These are phyloP conservation scores for Abelmoschus esculentus DNA, from an alignment of 345 rosid species.

Conservation along the genomic window DNA sequence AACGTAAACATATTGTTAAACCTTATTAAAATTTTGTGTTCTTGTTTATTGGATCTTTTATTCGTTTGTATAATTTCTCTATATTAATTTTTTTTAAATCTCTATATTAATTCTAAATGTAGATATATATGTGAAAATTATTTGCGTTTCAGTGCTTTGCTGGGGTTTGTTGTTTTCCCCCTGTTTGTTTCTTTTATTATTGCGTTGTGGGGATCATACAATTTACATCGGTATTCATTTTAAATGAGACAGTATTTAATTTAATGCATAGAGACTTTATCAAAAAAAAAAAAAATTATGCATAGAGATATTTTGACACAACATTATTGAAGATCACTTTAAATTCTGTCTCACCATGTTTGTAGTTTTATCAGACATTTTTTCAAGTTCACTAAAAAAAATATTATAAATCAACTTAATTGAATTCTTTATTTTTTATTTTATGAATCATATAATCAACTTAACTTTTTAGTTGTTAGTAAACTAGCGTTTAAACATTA, in stretches of 20 bases:
- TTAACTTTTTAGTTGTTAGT: too few species aligned
- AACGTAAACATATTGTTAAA: too few species aligned
- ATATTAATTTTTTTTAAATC: not conserved
- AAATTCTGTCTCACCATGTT: not conserved
- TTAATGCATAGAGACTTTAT: not conserved
- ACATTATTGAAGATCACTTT: not conserved
- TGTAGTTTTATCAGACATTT: not conserved
- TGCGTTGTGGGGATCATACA: not conserved
- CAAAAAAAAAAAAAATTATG: not conserved
- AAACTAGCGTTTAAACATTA: too few species aligned
- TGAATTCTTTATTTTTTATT: too few species aligned
- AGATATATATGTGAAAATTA: not conserved
- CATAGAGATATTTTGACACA: not conserved
- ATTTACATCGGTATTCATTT: not conserved
- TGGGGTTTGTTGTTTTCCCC: constrained; percentile 2
- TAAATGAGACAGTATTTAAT: not conserved
- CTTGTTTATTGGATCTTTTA: too few species aligned
- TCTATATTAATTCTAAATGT: not conserved
- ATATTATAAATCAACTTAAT: too few species aligned
- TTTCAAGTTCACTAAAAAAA: too few species aligned
- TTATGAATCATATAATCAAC: too few species aligned
- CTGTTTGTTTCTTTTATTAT: not conserved
- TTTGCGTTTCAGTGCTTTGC: not conserved
- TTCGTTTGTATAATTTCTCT: too few species aligned
- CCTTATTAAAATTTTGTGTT: too few species aligned